Base-by-base conservation (phyloP, 2,329 filamentous ascomycete genomes). In the Calonectria naviculata region DNA sequence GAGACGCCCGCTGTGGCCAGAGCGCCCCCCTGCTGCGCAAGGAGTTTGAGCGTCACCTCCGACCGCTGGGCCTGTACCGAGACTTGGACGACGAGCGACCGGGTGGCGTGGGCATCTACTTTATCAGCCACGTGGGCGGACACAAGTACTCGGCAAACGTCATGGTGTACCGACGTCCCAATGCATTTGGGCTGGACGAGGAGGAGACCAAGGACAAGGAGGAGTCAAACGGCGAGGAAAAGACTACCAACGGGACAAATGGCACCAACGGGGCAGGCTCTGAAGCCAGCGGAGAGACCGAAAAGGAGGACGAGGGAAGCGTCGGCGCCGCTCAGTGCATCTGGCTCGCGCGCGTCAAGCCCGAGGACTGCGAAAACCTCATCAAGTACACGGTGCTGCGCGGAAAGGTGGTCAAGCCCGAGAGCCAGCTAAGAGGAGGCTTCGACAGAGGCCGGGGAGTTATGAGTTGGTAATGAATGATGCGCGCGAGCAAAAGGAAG, bases 81-180 rank as follows among this genome's bases (percentile, higher is more conserved):
- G 96, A 98, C 80, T 85, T 97, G 56, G 91, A 97, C 80, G 97
- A 99, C 81, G 92, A 95, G 82, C 87, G 97, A 69, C 95, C 95
- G 0, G 96, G 96, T 13, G 97, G 97, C 15, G 96, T 98, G 7
- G 96, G 95, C 0, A 94, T 99, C 74, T 98, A 98, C 85, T 98
- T 98, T 81, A 97, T 98, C 80, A 96, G 92, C 76, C 97, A 99
- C 80, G 95, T 98, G 3, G 97, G 97, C 31, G 97, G 97, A 0
- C 97, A 99, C 86, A 98, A 98, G 85, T 98, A 97, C 84, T 92
- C 93, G 56, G 97, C 97, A 31, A 99, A 99, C 79, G 91, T 98
- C 77, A 94, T 99, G 86, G 88, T 99, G 1, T 98, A 99, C 82
- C 90, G 97, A 12, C 88, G 89, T 65, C 87, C 85, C 8, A 86